phyloP scores from a whole-genome alignment of 1,284 basidiomycete species.

The Fereydounia khargensis region DNA sequence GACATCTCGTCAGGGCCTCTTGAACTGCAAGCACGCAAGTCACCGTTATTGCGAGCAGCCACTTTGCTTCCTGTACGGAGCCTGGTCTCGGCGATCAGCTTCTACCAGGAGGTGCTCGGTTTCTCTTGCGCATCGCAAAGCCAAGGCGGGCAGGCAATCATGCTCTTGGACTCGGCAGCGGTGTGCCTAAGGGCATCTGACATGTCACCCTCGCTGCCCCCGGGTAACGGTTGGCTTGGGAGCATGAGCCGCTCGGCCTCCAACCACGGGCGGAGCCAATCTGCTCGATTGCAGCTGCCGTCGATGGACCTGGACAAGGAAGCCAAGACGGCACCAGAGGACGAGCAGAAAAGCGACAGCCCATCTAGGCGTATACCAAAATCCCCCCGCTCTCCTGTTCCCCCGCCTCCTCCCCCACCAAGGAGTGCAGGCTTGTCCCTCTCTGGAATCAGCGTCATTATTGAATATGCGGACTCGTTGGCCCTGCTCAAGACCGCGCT shows the following conservation, averaged over 20 bases:
- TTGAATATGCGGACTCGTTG: slow-evolving; percentile 14
- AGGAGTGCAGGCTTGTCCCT: slow-evolving; percentile 1
- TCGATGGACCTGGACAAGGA: slow-evolving; percentile 7
- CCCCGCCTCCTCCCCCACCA: slow-evolving; percentile 5
- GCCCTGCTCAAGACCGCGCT: slow-evolving; percentile 18
- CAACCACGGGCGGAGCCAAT: background rate
- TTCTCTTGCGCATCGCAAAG: slow-evolving; percentile 14
- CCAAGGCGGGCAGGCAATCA: slow-evolving; percentile 13
- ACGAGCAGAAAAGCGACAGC: slow-evolving; percentile 8
- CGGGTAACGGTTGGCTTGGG: slow-evolving; percentile 2
- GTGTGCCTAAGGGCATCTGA: slow-evolving; percentile 17
- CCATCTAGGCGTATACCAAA: slow-evolving; percentile 6
- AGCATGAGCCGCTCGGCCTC: slow-evolving; percentile 2
- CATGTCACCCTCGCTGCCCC: slow-evolving; percentile 6
- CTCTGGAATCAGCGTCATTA: slow-evolving; percentile 14
- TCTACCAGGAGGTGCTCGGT: slow-evolving; percentile 22
- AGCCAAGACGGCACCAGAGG: slow-evolving; percentile 5
- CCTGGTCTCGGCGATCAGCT: slow-evolving; percentile 11
- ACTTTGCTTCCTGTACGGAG: slow-evolving; percentile 19
- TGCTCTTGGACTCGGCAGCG: slow-evolving; percentile 14
- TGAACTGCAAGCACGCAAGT: too few relatives aligned
- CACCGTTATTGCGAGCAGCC: too few relatives aligned
- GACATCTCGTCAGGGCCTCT: too few relatives aligned
- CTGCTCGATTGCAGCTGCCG: slow-evolving; percentile 4
- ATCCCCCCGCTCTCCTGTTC: slow-evolving; percentile 7